These are phyloP conservation scores for Fusarium buxicola DNA, from an alignment of 2,329 filamentous ascomycete genomes.

Conservation along the genomic window DNA sequence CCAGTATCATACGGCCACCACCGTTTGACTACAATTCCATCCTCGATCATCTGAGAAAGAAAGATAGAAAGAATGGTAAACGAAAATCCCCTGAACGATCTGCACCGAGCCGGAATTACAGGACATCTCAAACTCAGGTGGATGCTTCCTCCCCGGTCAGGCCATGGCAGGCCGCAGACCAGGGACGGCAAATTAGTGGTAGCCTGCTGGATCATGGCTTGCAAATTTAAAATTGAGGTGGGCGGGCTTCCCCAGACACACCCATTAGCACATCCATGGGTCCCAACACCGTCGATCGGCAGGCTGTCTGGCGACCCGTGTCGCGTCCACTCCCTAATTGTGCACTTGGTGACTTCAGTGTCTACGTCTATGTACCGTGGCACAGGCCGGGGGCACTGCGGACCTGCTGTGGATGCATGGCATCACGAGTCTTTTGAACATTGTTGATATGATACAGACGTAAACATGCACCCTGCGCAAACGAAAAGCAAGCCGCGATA, in stretches of 20 bases:
- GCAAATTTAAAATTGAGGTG: conserved; percentile 48
- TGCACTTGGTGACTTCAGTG: conserved; percentile 8
- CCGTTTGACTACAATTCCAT: conserved; percentile 10
- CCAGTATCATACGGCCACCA: background rate
- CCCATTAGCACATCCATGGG: conserved; percentile 11
- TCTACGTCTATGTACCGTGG: conserved; percentile 23
- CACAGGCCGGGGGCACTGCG: conserved; percentile 19
- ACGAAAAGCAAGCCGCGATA: conserved; percentile 24
- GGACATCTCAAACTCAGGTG: conserved; percentile 22
- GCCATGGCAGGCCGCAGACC: conserved; percentile 20
- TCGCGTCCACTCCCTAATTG: conserved; percentile 17
- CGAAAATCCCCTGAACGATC: conserved; percentile 31
- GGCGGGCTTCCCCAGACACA: conserved; percentile 47
- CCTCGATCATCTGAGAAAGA: conserved; percentile 16
- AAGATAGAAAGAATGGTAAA: conserved; percentile 8
- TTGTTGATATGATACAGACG: conserved; percentile 30
- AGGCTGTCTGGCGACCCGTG: conserved; percentile 23
- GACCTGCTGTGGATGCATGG: conserved; percentile 27
- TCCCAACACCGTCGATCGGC: conserved; percentile 40
- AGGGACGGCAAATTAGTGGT: conserved; percentile 45
- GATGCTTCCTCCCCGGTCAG: conserved; percentile 32
- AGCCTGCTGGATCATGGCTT: conserved; percentile 46
- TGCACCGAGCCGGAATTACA: conserved; percentile 43
- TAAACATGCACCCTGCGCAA: conserved; percentile 21
- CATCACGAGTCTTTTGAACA: background rate